Conservation (phyloP, 2,329 filamentous ascomycete genomes). For the Phyllosticta capitalensis region DNA sequence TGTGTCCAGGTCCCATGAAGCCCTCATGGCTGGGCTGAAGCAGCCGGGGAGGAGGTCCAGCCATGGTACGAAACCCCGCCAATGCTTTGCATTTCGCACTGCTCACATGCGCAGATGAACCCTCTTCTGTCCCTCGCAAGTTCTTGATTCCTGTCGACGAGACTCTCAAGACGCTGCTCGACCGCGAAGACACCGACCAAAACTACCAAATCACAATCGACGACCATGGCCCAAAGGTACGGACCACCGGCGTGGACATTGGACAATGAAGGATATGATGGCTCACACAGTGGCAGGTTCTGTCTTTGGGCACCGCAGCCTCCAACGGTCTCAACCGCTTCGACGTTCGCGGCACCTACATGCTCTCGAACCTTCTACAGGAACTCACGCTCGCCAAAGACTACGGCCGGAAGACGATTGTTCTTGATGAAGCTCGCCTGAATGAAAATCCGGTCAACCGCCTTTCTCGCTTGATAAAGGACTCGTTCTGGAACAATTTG, state of each 20-base stretch:
- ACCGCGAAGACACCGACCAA: slow-evolving; percentile 82
- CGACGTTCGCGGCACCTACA: slow-evolving; percentile 91
- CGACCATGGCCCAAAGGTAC: slow-evolving; percentile 81
- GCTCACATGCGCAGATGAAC: slow-evolving; percentile 53
- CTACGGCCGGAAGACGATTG: slow-evolving; percentile 78
- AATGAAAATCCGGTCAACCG: slow-evolving; percentile 93
- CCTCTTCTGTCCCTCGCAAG: slow-evolving; percentile 57
- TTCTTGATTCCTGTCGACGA: slow-evolving; percentile 82
- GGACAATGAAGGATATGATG: not conserved
- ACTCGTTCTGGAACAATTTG: slow-evolving; percentile 86
- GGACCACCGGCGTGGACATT: slow-evolving; percentile 3
- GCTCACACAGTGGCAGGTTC: slow-evolving; percentile 43
- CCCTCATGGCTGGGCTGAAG: slow-evolving; percentile 17
- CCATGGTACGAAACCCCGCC: slow-evolving; percentile 21
- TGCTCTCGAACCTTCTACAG: slow-evolving; percentile 92
- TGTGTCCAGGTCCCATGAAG: slow-evolving; percentile 21
- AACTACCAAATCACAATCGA: slow-evolving; percentile 97
- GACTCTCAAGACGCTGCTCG: slow-evolving; percentile 68
- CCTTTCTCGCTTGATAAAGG: slow-evolving; percentile 73
- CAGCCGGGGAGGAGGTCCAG: slow-evolving; percentile 27
- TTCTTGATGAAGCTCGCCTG: slow-evolving; percentile 81
- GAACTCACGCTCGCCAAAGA: slow-evolving; percentile 89
- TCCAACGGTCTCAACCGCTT: slow-evolving; percentile 81
- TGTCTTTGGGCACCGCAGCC: slow-evolving; percentile 73
- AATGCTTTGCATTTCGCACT: not conserved